A percentile compares a stretch with the other conserved stretches of the same genome.
Evolutionary conservation across 1,284 basidiomycete species (phyloP).

Genomic region (Papiliotrema fonsecae): DNA sequence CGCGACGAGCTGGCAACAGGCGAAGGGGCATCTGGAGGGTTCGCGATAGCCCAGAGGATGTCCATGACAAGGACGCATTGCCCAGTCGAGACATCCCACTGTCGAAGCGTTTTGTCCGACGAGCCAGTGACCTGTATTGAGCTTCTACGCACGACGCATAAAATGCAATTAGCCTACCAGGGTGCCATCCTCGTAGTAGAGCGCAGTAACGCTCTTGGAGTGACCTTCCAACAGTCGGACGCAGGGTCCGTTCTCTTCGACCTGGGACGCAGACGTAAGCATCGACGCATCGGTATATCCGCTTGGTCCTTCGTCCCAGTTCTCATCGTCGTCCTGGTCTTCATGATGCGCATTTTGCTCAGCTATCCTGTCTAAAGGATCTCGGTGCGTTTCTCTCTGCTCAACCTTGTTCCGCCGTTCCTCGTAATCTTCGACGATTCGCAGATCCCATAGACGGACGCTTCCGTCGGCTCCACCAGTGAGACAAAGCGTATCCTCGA

Average conservation of each 20-base stretch:
- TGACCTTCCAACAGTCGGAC: slow-evolving; percentile 81
- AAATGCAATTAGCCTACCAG: slow-evolving; percentile 55
- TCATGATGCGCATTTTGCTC: slow-evolving; percentile 22
- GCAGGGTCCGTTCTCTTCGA: slow-evolving; percentile 58
- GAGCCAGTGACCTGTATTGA: slow-evolving; percentile 79
- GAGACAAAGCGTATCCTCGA: slow-evolving; percentile 85
- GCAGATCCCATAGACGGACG: slow-evolving; percentile 81
- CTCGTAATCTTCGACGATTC: slow-evolving; percentile 70
- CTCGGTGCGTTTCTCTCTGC: slow-evolving; percentile 22
- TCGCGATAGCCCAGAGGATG: slow-evolving; percentile 98
- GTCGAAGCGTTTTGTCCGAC: slow-evolving; percentile 94
- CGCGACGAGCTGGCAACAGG: slow-evolving; percentile 41
- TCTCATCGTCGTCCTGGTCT: slow-evolving; percentile 23
- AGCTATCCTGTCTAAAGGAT: slow-evolving; percentile 40
- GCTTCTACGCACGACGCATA: no score
- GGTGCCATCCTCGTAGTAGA: slow-evolving; percentile 94
- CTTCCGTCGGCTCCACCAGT: slow-evolving; percentile 85
- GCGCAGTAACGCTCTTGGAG: slow-evolving; percentile 80
- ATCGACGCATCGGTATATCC: slow-evolving; percentile 17
- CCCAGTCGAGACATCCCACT: slow-evolving; percentile 96
- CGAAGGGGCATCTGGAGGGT: slow-evolving; percentile 59
- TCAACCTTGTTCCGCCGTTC: slow-evolving; percentile 57
- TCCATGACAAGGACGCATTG: slow-evolving; percentile 99
- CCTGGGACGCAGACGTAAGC: slow-evolving; percentile 7
- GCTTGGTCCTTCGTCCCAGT: slow-evolving; percentile 32